Evolutionary conservation across 495 filamentous ascomycete genomes (phyloP).

Genomic region (Penicillium angulare): DNA sequence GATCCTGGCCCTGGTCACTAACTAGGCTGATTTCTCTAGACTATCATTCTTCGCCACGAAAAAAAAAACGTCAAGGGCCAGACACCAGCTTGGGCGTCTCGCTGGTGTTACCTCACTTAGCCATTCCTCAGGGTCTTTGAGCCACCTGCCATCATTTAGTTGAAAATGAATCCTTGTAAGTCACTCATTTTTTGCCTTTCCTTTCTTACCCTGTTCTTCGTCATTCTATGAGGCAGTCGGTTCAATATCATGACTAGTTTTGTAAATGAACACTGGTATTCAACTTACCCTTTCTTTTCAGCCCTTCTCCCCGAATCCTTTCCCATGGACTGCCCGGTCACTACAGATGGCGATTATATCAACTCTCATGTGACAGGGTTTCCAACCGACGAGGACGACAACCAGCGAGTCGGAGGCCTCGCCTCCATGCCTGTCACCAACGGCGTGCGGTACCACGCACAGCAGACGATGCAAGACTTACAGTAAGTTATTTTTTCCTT

Average conservation of each 20-base stretch:
- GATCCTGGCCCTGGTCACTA: slow-evolving; percentile 17
- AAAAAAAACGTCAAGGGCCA: slow-evolving; percentile 17
- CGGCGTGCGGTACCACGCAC: slow-evolving; percentile 47
- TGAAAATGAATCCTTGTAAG: slow-evolving; percentile 32
- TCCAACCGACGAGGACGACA: slow-evolving; percentile 42
- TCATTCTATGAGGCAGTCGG: too few relatives aligned
- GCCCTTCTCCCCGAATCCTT: slow-evolving; percentile 40
- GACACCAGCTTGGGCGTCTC: slow-evolving; percentile 15
- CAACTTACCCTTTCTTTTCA: slow-evolving; percentile 18
- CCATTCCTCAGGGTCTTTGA: slow-evolving; percentile 25
- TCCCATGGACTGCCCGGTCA: slow-evolving; percentile 37
- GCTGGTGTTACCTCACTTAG: slow-evolving; percentile 18
- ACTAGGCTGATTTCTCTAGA: slow-evolving; percentile 15
- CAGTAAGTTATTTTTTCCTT: slow-evolving; percentile 41
- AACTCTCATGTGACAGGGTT: slow-evolving; percentile 36
- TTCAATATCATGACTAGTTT: too few relatives aligned
- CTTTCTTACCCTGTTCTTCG: background rate
- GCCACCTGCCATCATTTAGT: slow-evolving; percentile 18
- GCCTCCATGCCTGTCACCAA: slow-evolving; percentile 46
- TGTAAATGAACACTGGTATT: slow-evolving; percentile 11
- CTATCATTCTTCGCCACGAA: slow-evolving; percentile 9
- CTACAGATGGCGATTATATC: slow-evolving; percentile 43
- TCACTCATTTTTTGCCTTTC: slow-evolving; percentile 1
- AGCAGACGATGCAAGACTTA: slow-evolving; percentile 44
- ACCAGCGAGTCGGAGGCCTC: slow-evolving; percentile 42